A percentile compares a stretch with the other conserved stretches of the same genome.
Conservation (phyloP, 352 stramenopile species). For the Globisporangium mamillatum region DNA sequence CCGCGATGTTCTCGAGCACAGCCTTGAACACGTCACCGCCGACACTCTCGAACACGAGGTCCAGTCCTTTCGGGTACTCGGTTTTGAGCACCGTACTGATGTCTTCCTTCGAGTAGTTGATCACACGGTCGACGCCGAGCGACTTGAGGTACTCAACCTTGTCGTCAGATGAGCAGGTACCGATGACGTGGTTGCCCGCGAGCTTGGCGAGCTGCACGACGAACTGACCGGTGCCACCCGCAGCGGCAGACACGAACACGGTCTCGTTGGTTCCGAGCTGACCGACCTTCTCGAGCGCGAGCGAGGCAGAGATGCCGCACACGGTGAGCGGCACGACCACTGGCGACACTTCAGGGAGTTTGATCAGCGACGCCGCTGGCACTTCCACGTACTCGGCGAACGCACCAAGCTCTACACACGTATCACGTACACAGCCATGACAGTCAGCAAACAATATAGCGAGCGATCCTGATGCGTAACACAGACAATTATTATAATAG, state of each 20-base stretch:
- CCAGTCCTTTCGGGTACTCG: constrained; percentile 39
- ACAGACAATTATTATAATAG: not conserved
- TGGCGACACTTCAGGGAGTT: constrained; percentile 16
- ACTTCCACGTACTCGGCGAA: constrained; percentile 38
- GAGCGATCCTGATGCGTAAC: not conserved
- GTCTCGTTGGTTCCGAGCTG: constrained; percentile 36
- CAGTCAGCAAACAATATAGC: not conserved
- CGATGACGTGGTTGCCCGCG: constrained; percentile 63
- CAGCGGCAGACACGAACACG: constrained; percentile 37
- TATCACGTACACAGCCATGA: not conserved
- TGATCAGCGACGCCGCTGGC: constrained; percentile 17
- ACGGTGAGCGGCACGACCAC: constrained; percentile 36
- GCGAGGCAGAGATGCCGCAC: constrained; percentile 29
- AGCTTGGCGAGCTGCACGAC: constrained; percentile 73
- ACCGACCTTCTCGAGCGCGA: constrained; percentile 37
- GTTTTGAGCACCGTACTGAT: constrained; percentile 37
- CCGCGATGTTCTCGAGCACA: constrained; percentile 28
- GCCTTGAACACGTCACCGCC: constrained; percentile 41
- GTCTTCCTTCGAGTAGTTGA: constrained; percentile 75
- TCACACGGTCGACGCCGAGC: constrained; percentile 49
- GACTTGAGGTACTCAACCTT: constrained; percentile 67
- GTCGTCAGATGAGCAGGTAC: constrained; percentile 60
- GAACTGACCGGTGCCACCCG: constrained; percentile 64
- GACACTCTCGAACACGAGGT: constrained; percentile 48
- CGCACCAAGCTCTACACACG: constrained; percentile 29